These are phyloP conservation scores for Pleurotus platypus DNA, from an alignment of 768 basidiomycete species.

Conservation along the genomic window DNA sequence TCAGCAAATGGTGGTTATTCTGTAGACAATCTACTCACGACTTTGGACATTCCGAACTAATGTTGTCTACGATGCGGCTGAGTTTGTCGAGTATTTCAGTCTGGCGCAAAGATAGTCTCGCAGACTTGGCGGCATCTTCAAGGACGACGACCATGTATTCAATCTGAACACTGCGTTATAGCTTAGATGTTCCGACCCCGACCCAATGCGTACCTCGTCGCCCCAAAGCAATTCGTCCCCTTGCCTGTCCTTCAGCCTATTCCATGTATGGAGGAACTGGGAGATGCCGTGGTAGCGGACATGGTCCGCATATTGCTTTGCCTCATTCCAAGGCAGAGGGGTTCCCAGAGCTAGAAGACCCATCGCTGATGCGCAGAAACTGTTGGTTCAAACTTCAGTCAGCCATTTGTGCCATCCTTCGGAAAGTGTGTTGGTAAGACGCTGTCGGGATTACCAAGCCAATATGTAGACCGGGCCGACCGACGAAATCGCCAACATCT, in stretches of 20 bases:
- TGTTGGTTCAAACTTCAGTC: not conserved
- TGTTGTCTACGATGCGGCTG: conserved; percentile 60
- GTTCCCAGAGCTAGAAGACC: conserved; percentile 92
- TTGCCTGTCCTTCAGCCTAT: conserved; percentile 82
- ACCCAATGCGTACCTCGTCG: conserved; percentile 71
- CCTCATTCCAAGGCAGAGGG: conserved; percentile 88
- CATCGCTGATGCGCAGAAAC: conserved; percentile 43
- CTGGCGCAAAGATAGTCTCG: conserved; percentile 90
- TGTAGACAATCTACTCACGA: conserved; percentile 38
- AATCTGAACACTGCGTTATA: conserved; percentile 47
- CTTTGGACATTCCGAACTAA: conserved; percentile 55
- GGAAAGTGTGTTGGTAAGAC: conserved; percentile 6
- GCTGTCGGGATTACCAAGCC: conserved; percentile 6
- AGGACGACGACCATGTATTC: conserved; percentile 95
- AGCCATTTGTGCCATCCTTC: conserved; percentile 3
- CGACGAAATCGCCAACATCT: not conserved
- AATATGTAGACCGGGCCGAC: not conserved
- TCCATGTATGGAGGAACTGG: conserved; percentile 93
- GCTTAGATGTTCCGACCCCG: not conserved
- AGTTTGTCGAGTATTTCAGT: conserved; percentile 88
- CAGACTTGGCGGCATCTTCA: conserved; percentile 74
- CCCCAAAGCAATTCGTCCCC: conserved; percentile 97
- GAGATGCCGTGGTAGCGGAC: conserved; percentile 90
- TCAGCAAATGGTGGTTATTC: not conserved
- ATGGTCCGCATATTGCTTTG: conserved; percentile 83